Conservation (phyloP, 2,329 filamentous ascomycete genomes). For the Fusarium denticulatum region DNA sequence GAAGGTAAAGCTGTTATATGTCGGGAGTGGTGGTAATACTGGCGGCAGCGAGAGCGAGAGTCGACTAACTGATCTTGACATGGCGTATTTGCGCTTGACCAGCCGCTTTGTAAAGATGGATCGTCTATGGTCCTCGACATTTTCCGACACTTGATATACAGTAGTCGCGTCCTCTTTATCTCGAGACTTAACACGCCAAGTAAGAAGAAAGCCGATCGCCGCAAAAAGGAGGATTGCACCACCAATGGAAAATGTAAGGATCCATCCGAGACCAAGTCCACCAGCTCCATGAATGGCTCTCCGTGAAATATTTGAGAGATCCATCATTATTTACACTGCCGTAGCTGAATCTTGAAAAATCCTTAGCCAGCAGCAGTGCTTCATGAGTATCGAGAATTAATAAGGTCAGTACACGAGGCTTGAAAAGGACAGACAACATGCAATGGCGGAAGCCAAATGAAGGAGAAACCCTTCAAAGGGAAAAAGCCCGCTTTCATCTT, state of each 20-base stretch:
- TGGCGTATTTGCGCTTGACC: constrained; percentile 45
- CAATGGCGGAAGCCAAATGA: constrained; percentile 23
- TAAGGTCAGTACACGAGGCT: constrained; percentile 4
- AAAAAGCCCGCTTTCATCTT: constrained; percentile 38
- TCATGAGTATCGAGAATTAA: constrained; percentile 1
- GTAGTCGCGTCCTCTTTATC: constrained; percentile 32
- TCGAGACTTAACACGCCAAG: constrained; percentile 49
- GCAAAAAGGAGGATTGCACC: constrained; percentile 59
- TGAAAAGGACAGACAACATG: constrained; percentile 33
- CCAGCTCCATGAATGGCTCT: constrained; percentile 16
- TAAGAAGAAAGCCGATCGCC: constrained; percentile 54
- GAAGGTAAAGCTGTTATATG: constrained; percentile 46
- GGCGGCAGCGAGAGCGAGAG: constrained; percentile 46
- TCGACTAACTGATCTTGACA: constrained; percentile 43
- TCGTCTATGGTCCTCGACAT: constrained; percentile 20
- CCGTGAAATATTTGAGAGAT: not conserved
- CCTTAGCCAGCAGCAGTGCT: constrained; percentile 17
- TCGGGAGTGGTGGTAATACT: constrained; percentile 48
- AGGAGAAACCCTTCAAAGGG: constrained; percentile 22
- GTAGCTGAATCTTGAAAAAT: constrained; percentile 10
- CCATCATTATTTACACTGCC: constrained; percentile 29
- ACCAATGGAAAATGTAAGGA: constrained; percentile 59
- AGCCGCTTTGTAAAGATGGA: constrained; percentile 43
- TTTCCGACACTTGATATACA: constrained; percentile 45
- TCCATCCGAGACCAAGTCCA: constrained; percentile 49